phyloP scores from a whole-genome alignment of 2,329 filamentous ascomycete genomes.

The Monosporascus sp. region DNA sequence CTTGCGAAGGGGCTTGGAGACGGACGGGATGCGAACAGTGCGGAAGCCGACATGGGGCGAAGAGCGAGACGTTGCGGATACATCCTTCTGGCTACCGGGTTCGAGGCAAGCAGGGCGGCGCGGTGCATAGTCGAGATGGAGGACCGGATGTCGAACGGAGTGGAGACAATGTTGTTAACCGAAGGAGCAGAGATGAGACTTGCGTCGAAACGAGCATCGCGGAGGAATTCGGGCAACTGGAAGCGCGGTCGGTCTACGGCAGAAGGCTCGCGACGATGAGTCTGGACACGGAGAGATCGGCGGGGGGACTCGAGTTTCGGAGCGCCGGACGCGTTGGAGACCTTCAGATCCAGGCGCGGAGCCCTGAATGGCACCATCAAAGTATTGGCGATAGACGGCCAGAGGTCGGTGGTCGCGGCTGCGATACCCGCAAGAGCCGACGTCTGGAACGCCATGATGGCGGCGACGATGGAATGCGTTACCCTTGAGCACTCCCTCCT shows the following conservation, averaged over 20 bases:
- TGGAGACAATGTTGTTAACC: conserved; percentile 13
- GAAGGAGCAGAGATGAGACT: conserved; percentile 8
- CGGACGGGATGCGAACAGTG: conserved; percentile 10
- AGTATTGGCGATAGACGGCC: conserved; percentile 40
- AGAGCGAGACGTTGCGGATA: conserved; percentile 12
- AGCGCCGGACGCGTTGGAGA: background rate
- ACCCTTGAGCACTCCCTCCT: background rate
- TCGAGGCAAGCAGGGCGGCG: conserved; percentile 22
- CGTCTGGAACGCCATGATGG: conserved; percentile 25
- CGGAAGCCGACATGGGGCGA: conserved; percentile 21
- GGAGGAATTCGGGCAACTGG: conserved; percentile 30
- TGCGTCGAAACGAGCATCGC: conserved; percentile 17
- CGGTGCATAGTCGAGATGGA: conserved; percentile 26
- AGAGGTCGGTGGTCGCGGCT: conserved; percentile 37
- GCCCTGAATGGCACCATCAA: conserved; percentile 31
- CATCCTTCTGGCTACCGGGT: conserved; percentile 20
- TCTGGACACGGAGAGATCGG: conserved; percentile 5
- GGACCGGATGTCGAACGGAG: conserved; percentile 26
- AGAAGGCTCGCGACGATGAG: conserved; percentile 4
- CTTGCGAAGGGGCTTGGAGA: conserved; percentile 10
- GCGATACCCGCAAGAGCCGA: conserved; percentile 32
- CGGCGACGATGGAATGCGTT: background rate
- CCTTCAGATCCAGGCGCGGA: conserved; percentile 8
- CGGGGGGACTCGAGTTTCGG: conserved; percentile 5
- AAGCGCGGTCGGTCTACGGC: conserved; percentile 6